phyloP scores from a whole-genome alignment of 2,329 filamentous ascomycete genomes.

The Fusarium lateritium region DNA sequence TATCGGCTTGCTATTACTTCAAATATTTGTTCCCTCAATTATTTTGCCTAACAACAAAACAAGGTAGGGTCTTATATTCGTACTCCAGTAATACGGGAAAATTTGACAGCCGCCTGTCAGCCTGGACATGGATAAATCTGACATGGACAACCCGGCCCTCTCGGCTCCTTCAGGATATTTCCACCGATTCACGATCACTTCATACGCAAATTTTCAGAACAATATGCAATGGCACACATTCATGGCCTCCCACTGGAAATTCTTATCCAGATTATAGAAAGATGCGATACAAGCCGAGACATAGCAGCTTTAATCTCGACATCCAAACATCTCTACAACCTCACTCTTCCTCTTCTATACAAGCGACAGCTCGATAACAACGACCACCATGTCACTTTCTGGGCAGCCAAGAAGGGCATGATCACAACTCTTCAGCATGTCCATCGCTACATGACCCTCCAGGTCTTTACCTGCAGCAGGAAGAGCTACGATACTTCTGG shows the following conservation, averaged over 20 bases:
- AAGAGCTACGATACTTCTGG: not conserved
- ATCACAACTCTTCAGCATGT: not conserved
- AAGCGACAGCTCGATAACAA: conserved; percentile 16
- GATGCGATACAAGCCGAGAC: conserved; percentile 3
- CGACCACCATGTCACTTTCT: conserved; percentile 24
- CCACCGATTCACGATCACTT: too few relatives aligned
- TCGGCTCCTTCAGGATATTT: too few relatives aligned
- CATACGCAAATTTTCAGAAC: too few relatives aligned
- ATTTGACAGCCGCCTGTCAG: too few relatives aligned
- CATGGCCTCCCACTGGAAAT: conserved; percentile 1
- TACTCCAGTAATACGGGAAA: too few relatives aligned
- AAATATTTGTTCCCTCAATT: too few relatives aligned
- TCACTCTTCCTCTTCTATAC: conserved; percentile 21
- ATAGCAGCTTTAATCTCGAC: not conserved
- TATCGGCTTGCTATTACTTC: too few relatives aligned
- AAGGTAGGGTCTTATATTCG: too few relatives aligned
- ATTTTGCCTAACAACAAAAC: too few relatives aligned
- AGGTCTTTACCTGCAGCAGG: conserved; percentile 2
- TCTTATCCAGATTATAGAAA: conserved; percentile 1
- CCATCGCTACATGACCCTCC: not conserved
- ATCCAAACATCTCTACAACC: conserved; percentile 3
- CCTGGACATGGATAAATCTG: too few relatives aligned
- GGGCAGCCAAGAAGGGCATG: conserved; percentile 19
- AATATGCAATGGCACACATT: not conserved
- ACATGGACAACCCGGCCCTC: too few relatives aligned